A percentile compares a stretch with the other conserved stretches of the same genome.
Evolutionary conservation across 805 yeast genomes (phyloP).

Genomic region (Candida insectalens): DNA sequence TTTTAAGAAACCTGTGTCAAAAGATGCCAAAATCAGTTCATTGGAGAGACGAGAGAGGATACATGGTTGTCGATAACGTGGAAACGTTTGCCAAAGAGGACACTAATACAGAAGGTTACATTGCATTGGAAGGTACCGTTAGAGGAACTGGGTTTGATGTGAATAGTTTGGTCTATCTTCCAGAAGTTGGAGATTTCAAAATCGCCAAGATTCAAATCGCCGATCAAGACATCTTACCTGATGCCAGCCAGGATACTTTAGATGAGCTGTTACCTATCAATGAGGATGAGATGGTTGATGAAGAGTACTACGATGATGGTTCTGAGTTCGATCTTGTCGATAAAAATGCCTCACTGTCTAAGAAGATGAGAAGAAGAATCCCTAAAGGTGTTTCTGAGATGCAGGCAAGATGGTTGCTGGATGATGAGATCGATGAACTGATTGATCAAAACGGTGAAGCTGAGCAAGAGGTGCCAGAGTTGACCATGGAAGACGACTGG

Average conservation of each 20-base stretch:
- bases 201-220: slow-evolving; percentile 55
- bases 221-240: slow-evolving; percentile 21
- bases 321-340: slow-evolving; percentile 10
- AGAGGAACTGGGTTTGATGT: slow-evolving; percentile 81
- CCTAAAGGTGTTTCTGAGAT: slow-evolving; percentile 72
- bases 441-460: slow-evolving; percentile 22
- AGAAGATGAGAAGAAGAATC: slow-evolving; percentile 27
- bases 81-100: slow-evolving; percentile 12
- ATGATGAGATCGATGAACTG: slow-evolving; percentile 40
- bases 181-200: slow-evolving; percentile 86
- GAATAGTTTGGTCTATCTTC: slow-evolving; percentile 73
- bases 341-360: slow-evolving; percentile 5
- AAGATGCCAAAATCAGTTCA: slow-evolving; percentile 74
- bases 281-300: slow-evolving; percentile 16
- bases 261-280: slow-evolving; percentile 55
- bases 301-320: slow-evolving; percentile 4
- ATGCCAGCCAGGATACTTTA: slow-evolving; percentile 39
- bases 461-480: slow-evolving; percentile 25
- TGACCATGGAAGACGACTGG: slow-evolving; percentile 30
- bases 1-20: slow-evolving; percentile 71
- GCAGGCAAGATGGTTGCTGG: slow-evolving; percentile 67
- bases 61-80: slow-evolving; percentile 65
- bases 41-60: slow-evolving; percentile 94
- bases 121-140: slow-evolving; percentile 72
- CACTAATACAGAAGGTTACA: slow-evolving; percentile 23